phyloP scores from a whole-genome alignment of 805 yeast genomes.

The Saccharomyces eubayanus region DNA sequence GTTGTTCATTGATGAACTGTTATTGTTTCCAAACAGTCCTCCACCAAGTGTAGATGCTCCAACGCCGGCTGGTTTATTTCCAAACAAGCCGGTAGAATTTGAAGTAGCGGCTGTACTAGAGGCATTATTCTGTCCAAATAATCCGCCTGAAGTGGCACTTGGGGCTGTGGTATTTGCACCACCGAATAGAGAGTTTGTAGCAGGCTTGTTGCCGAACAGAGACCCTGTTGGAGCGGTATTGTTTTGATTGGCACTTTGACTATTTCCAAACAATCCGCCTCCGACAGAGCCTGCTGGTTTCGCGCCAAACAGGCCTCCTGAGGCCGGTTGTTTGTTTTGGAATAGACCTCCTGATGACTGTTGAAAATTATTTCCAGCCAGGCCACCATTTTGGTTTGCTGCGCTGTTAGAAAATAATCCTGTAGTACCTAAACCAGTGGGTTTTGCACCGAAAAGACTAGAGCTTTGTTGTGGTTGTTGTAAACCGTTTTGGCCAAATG shows the following conservation, averaged over 20 bases:
- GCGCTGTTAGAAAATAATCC: constrained; percentile 32
- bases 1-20: constrained; percentile 6
- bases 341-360: neutral
- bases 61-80: constrained; percentile 20
- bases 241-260: neutral
- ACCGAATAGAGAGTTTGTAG: neutral
- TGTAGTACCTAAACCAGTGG: constrained; percentile 12
- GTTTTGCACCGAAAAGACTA: constrained; percentile 37
- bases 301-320: constrained; percentile 7
- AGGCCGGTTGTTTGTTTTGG: constrained; percentile 9
- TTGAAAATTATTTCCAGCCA: constrained; percentile 17
- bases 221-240: constrained; percentile 31
- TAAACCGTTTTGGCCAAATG: constrained; percentile 30
- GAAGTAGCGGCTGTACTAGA: constrained; percentile 7
- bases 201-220: constrained; percentile 33
- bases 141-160: constrained; percentile 4
- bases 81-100: constrained; percentile 29
- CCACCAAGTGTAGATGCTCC: constrained; percentile 22
- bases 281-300: constrained; percentile 2
- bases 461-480: constrained; percentile 17
- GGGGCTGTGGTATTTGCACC: neutral
- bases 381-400: constrained; percentile 21
- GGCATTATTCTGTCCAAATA: constrained; percentile 14
- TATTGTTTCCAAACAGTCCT: constrained; percentile 34
- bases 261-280: constrained; percentile 26